Evolutionary conservation across 192 early-diverging fungal species (phyloP).

Genomic region (Rhizophlyctis rosea): DNA sequence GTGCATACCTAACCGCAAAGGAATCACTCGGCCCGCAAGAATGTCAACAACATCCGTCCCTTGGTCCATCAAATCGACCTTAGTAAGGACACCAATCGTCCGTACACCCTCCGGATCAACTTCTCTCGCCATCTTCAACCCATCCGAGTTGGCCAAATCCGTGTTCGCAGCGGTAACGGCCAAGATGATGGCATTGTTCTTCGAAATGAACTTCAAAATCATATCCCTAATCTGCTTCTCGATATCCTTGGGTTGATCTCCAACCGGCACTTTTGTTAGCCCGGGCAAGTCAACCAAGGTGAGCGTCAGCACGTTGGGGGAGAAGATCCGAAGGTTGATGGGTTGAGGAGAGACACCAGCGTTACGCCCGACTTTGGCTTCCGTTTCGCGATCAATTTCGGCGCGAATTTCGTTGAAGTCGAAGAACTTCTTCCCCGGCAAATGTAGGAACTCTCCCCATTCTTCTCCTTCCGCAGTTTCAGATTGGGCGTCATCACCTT

Average conservation of each 20-base stretch:
- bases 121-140: conserved; percentile 96
- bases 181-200: conserved; percentile 96
- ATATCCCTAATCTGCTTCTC: conserved; percentile 98
- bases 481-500: conserved; percentile 22
- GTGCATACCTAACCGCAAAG: conserved; percentile 77
- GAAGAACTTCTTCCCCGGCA: conserved; percentile 93
- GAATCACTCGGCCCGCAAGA: conserved; percentile 94
- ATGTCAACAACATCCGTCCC: conserved; percentile 99
- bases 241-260: conserved; percentile 99
- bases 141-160: conserved; percentile 99
- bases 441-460: conserved; percentile 99
- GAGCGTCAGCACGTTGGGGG: conserved; percentile 97
- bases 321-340: conserved; percentile 96
- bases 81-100: conserved; percentile 99
- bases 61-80: conserved; percentile 99
- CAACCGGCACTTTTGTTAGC: conserved; percentile 98
- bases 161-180: conserved; percentile 98
- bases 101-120: conserved; percentile 98
- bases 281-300: conserved; percentile 98
- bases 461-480: conserved; percentile 68
- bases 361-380: conserved; percentile 54
- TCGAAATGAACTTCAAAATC: conserved; percentile 96
- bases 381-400: conserved; percentile 92
- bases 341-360: conserved; percentile 90
- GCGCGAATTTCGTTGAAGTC: conserved; percentile 97